Evolutionary conservation across 345 rosid genomes (phyloP).

Genomic region (Pistacia integerrima): DNA sequence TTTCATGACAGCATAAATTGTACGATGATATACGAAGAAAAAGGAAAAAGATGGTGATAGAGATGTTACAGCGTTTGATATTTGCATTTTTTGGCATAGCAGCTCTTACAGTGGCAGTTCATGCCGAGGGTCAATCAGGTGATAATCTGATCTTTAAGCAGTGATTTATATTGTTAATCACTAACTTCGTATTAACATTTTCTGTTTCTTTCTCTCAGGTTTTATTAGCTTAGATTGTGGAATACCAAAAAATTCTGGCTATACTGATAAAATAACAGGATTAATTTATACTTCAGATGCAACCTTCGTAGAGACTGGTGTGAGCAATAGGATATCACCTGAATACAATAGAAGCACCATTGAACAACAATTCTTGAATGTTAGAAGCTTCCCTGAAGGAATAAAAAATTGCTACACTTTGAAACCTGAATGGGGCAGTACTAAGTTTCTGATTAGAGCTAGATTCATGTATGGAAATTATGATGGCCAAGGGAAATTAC

Average conservation of each 20-base stretch:
- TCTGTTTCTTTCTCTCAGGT: slow-evolving; percentile 12
- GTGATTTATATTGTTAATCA: too few relatives aligned
- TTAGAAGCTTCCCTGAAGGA: slow-evolving; percentile 30
- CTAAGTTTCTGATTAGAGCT: slow-evolving; percentile 28
- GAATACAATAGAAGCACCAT: background rate
- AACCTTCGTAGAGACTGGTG: slow-evolving; percentile 12
- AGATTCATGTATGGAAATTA: slow-evolving; percentile 30
- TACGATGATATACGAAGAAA: background rate
- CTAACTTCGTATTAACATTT: background rate
- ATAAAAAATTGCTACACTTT: slow-evolving; percentile 25
- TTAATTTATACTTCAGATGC: slow-evolving; percentile 20
- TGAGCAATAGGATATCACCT: background rate
- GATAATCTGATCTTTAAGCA: too few relatives aligned
- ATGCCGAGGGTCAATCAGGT: background rate
- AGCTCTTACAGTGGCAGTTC: background rate
- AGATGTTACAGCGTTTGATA: background rate
- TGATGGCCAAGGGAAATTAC: slow-evolving; percentile 5
- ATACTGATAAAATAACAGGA: background rate
- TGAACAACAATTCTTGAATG: background rate
- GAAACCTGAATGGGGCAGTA: background rate
- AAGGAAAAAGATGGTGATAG: background rate
- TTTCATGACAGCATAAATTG: background rate
- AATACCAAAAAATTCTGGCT: background rate
- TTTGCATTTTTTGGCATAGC: background rate
- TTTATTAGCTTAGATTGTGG: slow-evolving; percentile 40